Base-by-base conservation (phyloP, 148 eudicot genomes). In the Persicaria maculosa region DNA sequence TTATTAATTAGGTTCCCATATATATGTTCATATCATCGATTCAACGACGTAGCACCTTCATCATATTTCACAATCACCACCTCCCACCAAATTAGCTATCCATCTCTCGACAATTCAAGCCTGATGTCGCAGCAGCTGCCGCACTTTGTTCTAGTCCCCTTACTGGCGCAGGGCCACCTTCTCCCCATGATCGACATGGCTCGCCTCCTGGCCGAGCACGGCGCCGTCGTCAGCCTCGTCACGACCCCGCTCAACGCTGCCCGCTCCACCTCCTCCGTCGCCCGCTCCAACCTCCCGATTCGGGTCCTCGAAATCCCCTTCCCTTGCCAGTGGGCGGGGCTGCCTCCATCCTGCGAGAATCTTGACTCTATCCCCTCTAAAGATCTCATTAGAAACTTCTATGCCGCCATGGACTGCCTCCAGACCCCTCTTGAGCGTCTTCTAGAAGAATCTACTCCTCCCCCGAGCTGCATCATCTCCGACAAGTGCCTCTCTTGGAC, bases 161-260 rank as follows among this genome's bases (percentile, higher is more conserved):
- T 84, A 71, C 72, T 88, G 71, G 86, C 89, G 31, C 89, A 81
- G 43, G 89, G 92, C 77, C 89, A 86, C 31, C 71, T 79, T 47
- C 86, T 86, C 44, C 92, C 92, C n/a, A 86, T 86, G 88, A 68
- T 84, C 17, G 92, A 88, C 84, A 84, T 88, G 9, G 88, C 85
- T 44, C 74, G 53, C 4, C 74, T 84, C 45, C 67, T 88, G 55
- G 85, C 83, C 0, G 74, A 78, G 14, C 80, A 44, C 9, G 80
- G 84, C 31, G 76, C 73, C 25, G 57, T 36, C 0, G 86, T 84
- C 19, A 88, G 79, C 82, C 73, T 88, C 1, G 61, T 88, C 69
- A 82, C 84, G 47, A 88, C 89, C 10, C 87, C 91, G 7, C 45
- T 77, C 4, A 82, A 80, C 72, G 86, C 85, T 53, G 46, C 69